Base-by-base conservation (phyloP, 495 filamentous ascomycete genomes). In the Penicillium simplicissimum region DNA sequence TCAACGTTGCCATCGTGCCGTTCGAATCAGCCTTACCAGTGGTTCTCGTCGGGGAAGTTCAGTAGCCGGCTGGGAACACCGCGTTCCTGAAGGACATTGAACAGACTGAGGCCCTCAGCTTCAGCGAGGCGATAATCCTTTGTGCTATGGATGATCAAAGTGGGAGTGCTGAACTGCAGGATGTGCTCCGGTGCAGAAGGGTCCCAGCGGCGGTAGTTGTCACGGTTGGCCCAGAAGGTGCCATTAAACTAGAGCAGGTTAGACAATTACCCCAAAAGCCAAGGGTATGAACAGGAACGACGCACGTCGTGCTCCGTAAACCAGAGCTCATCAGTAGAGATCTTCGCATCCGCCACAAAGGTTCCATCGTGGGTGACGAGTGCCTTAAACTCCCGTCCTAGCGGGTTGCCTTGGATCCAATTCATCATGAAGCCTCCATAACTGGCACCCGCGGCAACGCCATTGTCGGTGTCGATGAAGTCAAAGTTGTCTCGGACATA, bases 41-140 rank as follows among this genome's bases (percentile, higher is more conserved):
- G 82, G n/a, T 76, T 72, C 66, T 85, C 82, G 64, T 84, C 77
- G 0, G 78, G 77, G 65, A 86, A 86, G 57, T 77, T 81, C 49
- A 87, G 60, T 60, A 84, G 76, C 0, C 74, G 68, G 68, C 90
- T 94, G 23, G 88, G 87, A 1, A 83, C 73, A 17, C 79, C 80
- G 5, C 72, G 71, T 37, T 74, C 70, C 59, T 83, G 80, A 33
- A 82, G 66, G 8, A 81, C 70, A 62, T 84, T 83, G 67, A 82
- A 84, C 17, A 79, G 57, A 42, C 63, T 61, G 13, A 82, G 61
- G 1, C 81, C 80, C 45, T 81, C 77, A 8, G 74, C 67, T 4
- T 80, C 69, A 10, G 78, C 68, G 17, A 81, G 68, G 25, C 79
- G 74, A 61, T 75, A 80, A 53, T 84, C 81, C 38, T 70, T 58